Percentiles rank a stretch among this genome's conserved stretches.
phyloP scores from a whole-genome alignment of 2,329 filamentous ascomycete species.

The Diaporthe helianthi region DNA sequence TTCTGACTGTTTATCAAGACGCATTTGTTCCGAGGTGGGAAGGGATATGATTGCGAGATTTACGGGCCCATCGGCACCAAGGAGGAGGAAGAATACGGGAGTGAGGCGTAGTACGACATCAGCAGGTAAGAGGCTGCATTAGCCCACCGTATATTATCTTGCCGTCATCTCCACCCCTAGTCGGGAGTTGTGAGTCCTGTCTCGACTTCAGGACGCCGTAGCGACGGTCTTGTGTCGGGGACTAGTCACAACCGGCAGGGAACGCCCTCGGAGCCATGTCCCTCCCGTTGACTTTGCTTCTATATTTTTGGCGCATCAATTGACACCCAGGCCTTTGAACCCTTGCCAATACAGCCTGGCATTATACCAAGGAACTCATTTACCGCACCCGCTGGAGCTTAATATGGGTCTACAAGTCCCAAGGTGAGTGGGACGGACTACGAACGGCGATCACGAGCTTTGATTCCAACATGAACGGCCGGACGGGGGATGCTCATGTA shows the following conservation, averaged over 20 bases:
- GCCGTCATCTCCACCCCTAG: conserved; percentile 1
- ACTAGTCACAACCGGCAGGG: not conserved
- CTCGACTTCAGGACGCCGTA: conserved; percentile 16
- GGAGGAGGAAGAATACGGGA: not conserved
- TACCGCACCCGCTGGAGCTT: conserved; percentile 13
- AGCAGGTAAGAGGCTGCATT: conserved; percentile 16
- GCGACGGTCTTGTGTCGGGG: not conserved
- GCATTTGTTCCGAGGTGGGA: not conserved
- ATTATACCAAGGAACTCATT: conserved; percentile 6
- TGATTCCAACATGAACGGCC: not conserved
- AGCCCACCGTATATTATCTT: conserved; percentile 10
- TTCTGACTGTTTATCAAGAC: not conserved
- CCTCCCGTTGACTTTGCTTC: not conserved
- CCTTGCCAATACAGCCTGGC: not conserved
- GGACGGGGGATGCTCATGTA: not conserved
- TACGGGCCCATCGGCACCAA: not conserved
- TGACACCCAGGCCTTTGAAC: not conserved
- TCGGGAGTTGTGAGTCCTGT: conserved; percentile 3
- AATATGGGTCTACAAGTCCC: conserved; percentile 13
- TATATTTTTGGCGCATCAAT: not conserved
- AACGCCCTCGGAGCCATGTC: not conserved
- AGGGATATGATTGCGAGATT: not conserved
- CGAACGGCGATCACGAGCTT: not conserved
- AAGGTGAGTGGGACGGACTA: not conserved
- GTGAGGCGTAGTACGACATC: conserved; percentile 14